Evolutionary conservation across 1,284 basidiomycete genomes (phyloP).

Genomic region (Heterobasidion annosum): DNA sequence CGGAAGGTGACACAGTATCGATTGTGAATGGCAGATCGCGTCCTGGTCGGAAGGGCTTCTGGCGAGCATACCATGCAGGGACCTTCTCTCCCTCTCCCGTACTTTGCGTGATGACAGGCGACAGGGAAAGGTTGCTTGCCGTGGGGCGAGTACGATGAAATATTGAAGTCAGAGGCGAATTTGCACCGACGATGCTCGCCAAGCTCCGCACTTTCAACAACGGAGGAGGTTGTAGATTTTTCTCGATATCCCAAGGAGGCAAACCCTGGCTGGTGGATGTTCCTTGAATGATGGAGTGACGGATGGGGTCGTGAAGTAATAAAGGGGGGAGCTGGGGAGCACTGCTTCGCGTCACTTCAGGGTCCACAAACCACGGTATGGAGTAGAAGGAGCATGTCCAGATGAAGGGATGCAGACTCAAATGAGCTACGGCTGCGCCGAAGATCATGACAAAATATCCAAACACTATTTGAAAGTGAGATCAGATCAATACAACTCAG

Average conservation of each 20-base stretch:
- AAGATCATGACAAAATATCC: slow-evolving; percentile 46
- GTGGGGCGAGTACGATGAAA: neutral
- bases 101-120: too few relatives aligned
- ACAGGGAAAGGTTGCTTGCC: neutral
- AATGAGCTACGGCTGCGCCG: slow-evolving; percentile 34
- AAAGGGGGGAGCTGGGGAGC: slow-evolving; percentile 9
- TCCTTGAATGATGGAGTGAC: slow-evolving; percentile 5
- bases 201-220: slow-evolving; percentile 1
- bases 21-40: slow-evolving; percentile 13
- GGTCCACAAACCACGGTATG: slow-evolving; percentile 45
- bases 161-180: neutral
- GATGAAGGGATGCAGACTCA: slow-evolving; percentile 29
- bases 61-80: slow-evolving; percentile 13
- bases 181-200: neutral
- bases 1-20: neutral
- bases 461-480: slow-evolving; percentile 22
- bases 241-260: slow-evolving; percentile 8
- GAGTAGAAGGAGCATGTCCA: slow-evolving; percentile 42
- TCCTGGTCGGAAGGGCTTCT: slow-evolving; percentile 8
- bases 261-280: slow-evolving; percentile 6
- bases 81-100: neutral
- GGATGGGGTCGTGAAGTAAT: slow-evolving; percentile 10
- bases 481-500: too few relatives aligned
- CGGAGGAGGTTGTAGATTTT: neutral
- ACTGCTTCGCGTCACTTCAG: slow-evolving; percentile 1